Conservation (phyloP, 768 basidiomycete species). For the Crassisporium funariophilum region DNA sequence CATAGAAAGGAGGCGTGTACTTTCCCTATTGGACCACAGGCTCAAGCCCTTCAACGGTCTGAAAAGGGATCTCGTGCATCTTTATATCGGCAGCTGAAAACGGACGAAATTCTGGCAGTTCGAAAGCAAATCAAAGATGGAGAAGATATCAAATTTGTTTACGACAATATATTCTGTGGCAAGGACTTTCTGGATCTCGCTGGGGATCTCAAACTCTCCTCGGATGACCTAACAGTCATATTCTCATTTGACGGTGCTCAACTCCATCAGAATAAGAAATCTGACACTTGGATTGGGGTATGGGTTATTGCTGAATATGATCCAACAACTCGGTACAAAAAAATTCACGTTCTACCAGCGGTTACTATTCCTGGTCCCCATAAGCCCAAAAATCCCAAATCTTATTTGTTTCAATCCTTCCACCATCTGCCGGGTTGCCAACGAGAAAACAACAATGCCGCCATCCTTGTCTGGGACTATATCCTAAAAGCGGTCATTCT, state of each 20-base stretch:
- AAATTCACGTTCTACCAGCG: not conserved
- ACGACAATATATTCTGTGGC: too few species aligned
- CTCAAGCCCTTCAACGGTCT: conserved; percentile 1
- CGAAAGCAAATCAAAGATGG: not conserved
- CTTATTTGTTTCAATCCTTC: conserved; percentile 2
- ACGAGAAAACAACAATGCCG: not conserved
- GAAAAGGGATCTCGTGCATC: not conserved
- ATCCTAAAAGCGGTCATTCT: not conserved
- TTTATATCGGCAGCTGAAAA: not conserved
- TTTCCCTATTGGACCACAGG: conserved; percentile 1
- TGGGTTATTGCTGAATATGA: too few species aligned
- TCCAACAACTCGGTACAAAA: not conserved
- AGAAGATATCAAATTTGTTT: not conserved
- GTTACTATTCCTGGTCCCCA: conserved; percentile 2
- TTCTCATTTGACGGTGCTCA: conserved; percentile 8
- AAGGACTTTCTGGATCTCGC: conserved; percentile 2
- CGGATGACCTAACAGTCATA: not conserved
- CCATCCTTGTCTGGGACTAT: conserved; percentile 9
- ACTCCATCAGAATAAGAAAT: conserved; percentile 21
- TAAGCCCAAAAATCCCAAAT: conserved; percentile 5
- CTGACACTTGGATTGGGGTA: too few species aligned
- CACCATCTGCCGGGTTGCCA: not conserved
- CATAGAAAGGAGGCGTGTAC: not conserved
- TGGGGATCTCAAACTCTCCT: not conserved
- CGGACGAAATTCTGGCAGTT: not conserved